Percentiles rank a stretch among this genome's conserved stretches.
phyloP scores from a whole-genome alignment of 1,139 yeast species.

The Saccharomyces pastorianus region DNA sequence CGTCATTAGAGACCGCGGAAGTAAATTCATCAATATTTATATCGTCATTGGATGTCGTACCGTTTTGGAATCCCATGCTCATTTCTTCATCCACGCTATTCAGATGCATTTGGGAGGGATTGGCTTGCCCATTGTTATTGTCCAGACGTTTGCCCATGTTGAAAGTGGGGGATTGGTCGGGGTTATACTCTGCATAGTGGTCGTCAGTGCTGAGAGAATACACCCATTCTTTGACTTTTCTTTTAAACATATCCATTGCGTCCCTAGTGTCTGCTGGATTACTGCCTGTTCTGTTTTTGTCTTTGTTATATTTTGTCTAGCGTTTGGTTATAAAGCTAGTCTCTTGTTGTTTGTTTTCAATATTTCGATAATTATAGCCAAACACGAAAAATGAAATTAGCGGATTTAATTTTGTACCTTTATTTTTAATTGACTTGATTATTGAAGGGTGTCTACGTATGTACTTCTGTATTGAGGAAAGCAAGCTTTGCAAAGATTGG shows the following conservation, averaged over 20 bases:
- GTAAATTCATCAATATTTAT: slow-evolving; percentile 15
- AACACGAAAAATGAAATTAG: neutral
- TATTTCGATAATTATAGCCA: neutral
- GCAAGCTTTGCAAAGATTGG: neutral
- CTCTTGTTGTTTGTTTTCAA: neutral
- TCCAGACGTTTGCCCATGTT: slow-evolving; percentile 20
- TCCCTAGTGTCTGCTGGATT: neutral
- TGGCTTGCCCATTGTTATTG: slow-evolving; percentile 1
- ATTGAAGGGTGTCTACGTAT: neutral
- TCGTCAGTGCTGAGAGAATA: slow-evolving; percentile 60
- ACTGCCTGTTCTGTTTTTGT: neutral
- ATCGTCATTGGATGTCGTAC: slow-evolving; percentile 5
- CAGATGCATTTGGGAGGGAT: slow-evolving; percentile 12
- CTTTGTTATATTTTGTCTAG: neutral
- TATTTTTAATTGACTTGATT: neutral
- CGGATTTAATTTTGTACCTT: neutral
- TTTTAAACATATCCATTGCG: slow-evolving; percentile 32
- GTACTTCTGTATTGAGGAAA: neutral
- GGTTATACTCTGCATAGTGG: slow-evolving; percentile 59
- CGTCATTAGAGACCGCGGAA: slow-evolving; percentile 35
- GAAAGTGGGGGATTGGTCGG: slow-evolving; percentile 32
- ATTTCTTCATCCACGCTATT: slow-evolving; percentile 12
- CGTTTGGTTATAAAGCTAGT: neutral
- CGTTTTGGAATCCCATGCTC: slow-evolving; percentile 1
- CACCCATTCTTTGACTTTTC: slow-evolving; percentile 45